phyloP scores from a whole-genome alignment of 2,329 filamentous ascomycete genomes.

The Neoscytalidium dimidiatum region DNA sequence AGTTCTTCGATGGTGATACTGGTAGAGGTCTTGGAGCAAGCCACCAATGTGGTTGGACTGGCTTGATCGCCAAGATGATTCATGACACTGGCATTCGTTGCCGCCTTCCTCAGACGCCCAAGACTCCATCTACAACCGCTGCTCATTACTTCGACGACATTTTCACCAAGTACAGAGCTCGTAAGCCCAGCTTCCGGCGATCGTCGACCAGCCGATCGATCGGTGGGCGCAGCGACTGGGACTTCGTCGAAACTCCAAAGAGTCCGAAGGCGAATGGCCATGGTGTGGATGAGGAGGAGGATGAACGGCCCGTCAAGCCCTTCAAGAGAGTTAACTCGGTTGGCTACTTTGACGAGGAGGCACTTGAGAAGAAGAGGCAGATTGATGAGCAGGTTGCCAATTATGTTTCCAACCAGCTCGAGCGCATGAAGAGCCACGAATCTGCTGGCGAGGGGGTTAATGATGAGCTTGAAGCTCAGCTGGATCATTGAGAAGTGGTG shows the following conservation, averaged over 20 bases:
- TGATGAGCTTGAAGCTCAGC: conserved; percentile 64
- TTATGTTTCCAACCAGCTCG: conserved; percentile 81
- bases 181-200: conserved; percentile 59
- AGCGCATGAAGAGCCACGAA: conserved; percentile 66
- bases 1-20: conserved; percentile 93
- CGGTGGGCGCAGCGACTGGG: conserved; percentile 77
- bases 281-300: conserved; percentile 28
- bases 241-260: conserved; percentile 37
- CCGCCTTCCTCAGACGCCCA: conserved; percentile 88
- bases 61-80: conserved; percentile 93
- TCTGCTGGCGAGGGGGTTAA: conserved; percentile 51
- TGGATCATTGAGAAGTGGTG: too few relatives aligned
- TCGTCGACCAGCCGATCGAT: conserved; percentile 84
- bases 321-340: conserved; percentile 49
- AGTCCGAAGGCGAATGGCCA: conserved; percentile 23
- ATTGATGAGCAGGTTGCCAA: conserved; percentile 67
- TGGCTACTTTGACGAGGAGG: conserved; percentile 56
- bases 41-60: conserved; percentile 97
- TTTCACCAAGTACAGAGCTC: conserved; percentile 56
- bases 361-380: conserved; percentile 37
- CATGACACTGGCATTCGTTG: conserved; percentile 93
- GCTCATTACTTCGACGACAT: conserved; percentile 95
- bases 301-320: conserved; percentile 3
- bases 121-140: conserved; percentile 80
- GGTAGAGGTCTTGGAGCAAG: conserved; percentile 88